These are phyloP conservation scores for Tetrahymena malaccensis DNA, from an alignment of 73 alveolate species.

Conservation along the genomic window DNA sequence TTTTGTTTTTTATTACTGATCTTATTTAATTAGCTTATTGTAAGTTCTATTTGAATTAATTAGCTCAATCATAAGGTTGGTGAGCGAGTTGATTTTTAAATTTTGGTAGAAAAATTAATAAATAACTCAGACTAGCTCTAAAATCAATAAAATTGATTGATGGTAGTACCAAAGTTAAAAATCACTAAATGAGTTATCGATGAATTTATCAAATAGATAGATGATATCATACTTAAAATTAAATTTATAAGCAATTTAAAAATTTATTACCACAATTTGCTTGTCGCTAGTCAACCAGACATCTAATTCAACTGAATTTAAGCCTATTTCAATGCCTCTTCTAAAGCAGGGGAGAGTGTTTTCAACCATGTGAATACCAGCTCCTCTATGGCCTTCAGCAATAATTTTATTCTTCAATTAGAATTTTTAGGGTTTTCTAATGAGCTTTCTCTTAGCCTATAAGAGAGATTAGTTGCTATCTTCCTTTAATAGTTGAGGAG, in stretches of 20 bases:
- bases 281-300: not conserved
- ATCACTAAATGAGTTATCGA: too few species aligned
- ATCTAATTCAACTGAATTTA: not conserved
- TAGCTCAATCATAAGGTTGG: not conserved
- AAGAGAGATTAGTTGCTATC: not conserved
- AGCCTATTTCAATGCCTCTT: not conserved
- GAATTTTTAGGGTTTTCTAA: not conserved
- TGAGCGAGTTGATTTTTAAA: not conserved
- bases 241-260: not conserved
- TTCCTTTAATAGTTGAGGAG: not conserved
- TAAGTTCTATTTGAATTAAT: not conserved
- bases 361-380: not conserved
- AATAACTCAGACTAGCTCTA: not conserved
- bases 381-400: not conserved
- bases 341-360: not conserved
- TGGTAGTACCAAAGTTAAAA: not conserved
- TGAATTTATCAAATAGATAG: too few species aligned
- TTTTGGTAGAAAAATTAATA: not conserved
- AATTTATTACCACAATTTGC: not conserved
- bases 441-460: not conserved
- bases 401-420: not conserved
- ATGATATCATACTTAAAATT: not conserved
- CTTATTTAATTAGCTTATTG: not conserved
- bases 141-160: not conserved
- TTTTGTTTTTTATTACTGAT: not conserved